Conservation (phyloP, 495 filamentous ascomycete genomes). For the Geoglossum glabrum region DNA sequence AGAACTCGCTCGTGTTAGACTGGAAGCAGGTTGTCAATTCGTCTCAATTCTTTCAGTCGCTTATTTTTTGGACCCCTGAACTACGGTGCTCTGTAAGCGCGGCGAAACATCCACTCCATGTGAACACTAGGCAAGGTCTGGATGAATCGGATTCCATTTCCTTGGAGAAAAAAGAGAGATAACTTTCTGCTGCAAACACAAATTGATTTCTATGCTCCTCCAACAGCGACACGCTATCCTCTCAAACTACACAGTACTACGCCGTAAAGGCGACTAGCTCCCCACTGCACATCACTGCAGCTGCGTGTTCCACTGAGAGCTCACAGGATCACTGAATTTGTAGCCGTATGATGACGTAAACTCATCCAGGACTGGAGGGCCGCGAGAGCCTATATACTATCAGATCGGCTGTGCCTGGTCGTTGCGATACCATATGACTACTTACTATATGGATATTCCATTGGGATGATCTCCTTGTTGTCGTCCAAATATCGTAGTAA, state of each 20-base stretch:
- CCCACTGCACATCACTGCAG: conserved; percentile 28
- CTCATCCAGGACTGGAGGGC: conserved; percentile 89
- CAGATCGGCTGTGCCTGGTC: conserved; percentile 5
- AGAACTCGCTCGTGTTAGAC: too few species aligned
- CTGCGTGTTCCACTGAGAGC: conserved; percentile 81
- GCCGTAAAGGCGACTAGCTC: neutral
- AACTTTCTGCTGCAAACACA: neutral
- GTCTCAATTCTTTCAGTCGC: too few species aligned
- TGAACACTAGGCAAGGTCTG: neutral
- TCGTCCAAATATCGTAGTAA: conserved; percentile 95
- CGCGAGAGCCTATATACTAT: conserved; percentile 57
- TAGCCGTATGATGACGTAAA: conserved; percentile 97
- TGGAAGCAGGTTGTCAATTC: too few species aligned
- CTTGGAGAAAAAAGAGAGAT: neutral
- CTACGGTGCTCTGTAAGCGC: too few species aligned
- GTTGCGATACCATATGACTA: conserved; percentile 3
- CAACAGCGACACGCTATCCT: neutral
- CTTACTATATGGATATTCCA: conserved; percentile 99
- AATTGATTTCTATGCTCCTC: neutral
- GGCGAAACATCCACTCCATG: too few species aligned
- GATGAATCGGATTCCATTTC: neutral
- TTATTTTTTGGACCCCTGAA: too few species aligned
- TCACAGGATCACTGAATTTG: conserved; percentile 93
- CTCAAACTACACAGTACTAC: too few species aligned
- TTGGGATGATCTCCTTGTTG: conserved; percentile 97